Percentiles rank a stretch among this genome's conserved stretches.
phyloP scores from a whole-genome alignment of 2,329 filamentous ascomycete species.

The Ophiostoma pallidulum region DNA sequence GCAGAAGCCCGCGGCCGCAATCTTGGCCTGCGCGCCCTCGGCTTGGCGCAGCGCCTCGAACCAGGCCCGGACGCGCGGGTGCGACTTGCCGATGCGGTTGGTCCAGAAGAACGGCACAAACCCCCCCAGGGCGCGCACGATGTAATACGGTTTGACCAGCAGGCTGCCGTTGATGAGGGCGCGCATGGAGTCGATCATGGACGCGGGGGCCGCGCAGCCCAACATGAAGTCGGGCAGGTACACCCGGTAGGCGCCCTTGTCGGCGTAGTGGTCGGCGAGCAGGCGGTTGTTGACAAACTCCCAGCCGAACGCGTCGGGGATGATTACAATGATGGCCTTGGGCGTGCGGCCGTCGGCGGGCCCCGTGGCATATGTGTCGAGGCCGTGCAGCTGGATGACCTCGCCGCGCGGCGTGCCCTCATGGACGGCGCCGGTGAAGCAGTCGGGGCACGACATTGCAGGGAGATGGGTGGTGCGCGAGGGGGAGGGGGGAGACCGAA shows the following conservation, averaged over 20 bases:
- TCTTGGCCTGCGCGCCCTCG: conserved; percentile 21
- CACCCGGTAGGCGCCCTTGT: conserved; percentile 38
- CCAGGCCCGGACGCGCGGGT: conserved; percentile 28
- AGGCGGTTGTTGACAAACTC: conserved; percentile 42
- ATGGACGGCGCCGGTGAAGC: conserved; percentile 39
- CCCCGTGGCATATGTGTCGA: conserved; percentile 38
- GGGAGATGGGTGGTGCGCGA: not conserved
- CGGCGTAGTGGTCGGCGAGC: conserved; percentile 45
- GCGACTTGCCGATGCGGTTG: conserved; percentile 24
- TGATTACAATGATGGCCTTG: conserved; percentile 42
- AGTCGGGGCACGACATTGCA: conserved; percentile 30
- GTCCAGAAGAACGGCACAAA: conserved; percentile 26
- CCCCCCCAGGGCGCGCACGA: conserved; percentile 18
- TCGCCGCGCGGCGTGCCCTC: conserved; percentile 35
- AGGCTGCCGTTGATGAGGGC: conserved; percentile 18
- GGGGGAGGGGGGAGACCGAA: not conserved
- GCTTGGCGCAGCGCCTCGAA: conserved; percentile 29
- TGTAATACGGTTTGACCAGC: conserved; percentile 24
- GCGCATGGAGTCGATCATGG: conserved; percentile 23
- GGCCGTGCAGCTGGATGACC: conserved; percentile 36
- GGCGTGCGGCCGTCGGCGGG: conserved; percentile 24
- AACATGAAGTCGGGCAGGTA: conserved; percentile 49
- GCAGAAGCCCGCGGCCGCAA: conserved; percentile 52
- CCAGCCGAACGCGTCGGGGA: conserved; percentile 49
- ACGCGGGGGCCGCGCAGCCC: conserved; percentile 25